These are phyloP conservation scores for Carex cristatella DNA, from an alignment of 176 grass and related monocot genomes.

Conservation along the genomic window DNA sequence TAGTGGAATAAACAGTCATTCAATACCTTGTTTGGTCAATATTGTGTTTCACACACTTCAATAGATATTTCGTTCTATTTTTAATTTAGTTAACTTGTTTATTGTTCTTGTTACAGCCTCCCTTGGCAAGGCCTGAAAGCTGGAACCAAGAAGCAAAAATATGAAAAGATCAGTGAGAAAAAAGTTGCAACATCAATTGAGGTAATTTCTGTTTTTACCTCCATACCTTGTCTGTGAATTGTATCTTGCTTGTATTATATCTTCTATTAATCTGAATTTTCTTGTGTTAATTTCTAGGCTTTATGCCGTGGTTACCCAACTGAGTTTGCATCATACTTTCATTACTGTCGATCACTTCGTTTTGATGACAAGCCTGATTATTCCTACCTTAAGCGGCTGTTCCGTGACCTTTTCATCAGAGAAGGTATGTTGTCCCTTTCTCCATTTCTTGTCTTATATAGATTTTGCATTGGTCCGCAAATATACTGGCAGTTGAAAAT, in stretches of 20 bases:
- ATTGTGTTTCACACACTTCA: not conserved
- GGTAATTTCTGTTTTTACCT: constrained; percentile 26
- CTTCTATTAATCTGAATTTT: constrained; percentile 12
- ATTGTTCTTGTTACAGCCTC: constrained; percentile 50
- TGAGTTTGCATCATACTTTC: constrained; percentile 97
- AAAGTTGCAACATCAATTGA: constrained; percentile 97
- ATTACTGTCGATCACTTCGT: constrained; percentile 81
- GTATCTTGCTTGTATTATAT: not conserved
- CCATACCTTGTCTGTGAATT: not conserved
- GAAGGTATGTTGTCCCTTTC: constrained; percentile 50
- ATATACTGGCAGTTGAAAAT: not conserved
- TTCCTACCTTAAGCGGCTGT: constrained; percentile 90
- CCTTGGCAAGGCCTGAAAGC: constrained; percentile 99
- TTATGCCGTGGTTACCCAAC: constrained; percentile 80
- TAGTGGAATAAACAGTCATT: not conserved
- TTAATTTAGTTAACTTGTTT: not conserved
- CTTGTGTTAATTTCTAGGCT: constrained; percentile 43
- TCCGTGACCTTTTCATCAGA: constrained; percentile 94
- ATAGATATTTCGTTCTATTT: not conserved
- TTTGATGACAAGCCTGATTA: constrained; percentile 98
- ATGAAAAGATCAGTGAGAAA: constrained; percentile 94
- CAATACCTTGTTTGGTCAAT: not conserved
- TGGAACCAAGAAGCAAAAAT: constrained; percentile 92
- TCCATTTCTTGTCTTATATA: not conserved
- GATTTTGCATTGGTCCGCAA: not conserved